Evolutionary conservation across 164 flowering plant genomes (phyloP).

Genomic region (Tetrastigma voinierianum): DNA sequence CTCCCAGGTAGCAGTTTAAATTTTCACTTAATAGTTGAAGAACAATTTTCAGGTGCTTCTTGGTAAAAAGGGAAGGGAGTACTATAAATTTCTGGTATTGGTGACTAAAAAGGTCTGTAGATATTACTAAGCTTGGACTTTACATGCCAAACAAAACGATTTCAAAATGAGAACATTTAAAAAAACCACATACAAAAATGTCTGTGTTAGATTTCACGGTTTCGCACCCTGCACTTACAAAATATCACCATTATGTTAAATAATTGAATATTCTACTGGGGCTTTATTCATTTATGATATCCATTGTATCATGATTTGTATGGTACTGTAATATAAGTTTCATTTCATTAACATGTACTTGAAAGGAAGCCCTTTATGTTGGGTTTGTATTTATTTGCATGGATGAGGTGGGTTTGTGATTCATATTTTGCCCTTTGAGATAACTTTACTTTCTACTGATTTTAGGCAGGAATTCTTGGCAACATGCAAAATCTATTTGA

Average conservation of each 20-base stretch:
- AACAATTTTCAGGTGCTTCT: no score
- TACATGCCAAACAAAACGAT: no score
- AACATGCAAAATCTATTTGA: conserved; percentile 91
- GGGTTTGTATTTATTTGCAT: background rate
- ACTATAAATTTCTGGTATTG: no score
- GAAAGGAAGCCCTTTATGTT: background rate
- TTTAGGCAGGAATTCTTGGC: conserved; percentile 85
- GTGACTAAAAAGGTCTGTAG: no score
- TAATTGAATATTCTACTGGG: background rate
- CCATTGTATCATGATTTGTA: background rate
- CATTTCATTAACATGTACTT: background rate
- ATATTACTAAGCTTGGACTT: no score
- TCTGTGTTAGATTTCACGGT: no score
- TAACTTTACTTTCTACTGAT: background rate
- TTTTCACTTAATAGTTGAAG: no score
- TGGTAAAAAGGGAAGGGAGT: no score
- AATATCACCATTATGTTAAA: background rate
- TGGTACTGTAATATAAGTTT: background rate
- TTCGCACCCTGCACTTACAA: background rate
- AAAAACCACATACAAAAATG: no score
- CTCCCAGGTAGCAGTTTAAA: no score
- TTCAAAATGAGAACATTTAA: no score
- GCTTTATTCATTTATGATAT: background rate
- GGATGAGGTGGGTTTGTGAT: background rate
- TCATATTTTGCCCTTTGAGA: background rate